phyloP scores from a whole-genome alignment of 805 yeast species.

The Tetrapisispora taiwanensis region DNA sequence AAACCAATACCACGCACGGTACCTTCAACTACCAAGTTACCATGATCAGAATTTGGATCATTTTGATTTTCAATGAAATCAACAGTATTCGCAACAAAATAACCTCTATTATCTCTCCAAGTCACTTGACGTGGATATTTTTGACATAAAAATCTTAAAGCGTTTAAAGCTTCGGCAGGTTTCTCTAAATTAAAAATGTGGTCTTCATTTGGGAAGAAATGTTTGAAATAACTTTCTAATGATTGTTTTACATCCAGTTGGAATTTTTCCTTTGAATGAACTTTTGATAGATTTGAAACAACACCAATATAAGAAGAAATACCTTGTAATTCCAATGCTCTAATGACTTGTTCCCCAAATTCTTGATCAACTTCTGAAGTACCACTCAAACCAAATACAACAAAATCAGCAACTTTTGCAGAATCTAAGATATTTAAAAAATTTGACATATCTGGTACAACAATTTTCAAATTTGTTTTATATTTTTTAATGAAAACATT shows the following conservation, averaged over 20 bases:
- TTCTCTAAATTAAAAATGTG: constrained; percentile 63
- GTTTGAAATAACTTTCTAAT: constrained; percentile 53
- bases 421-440: constrained; percentile 70
- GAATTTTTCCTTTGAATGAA: constrained; percentile 63
- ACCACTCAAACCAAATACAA: constrained; percentile 83
- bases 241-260: constrained; percentile 63
- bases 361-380: constrained; percentile 66
- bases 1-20: constrained; percentile 81
- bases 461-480: constrained; percentile 59
- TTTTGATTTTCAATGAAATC: constrained; percentile 20
- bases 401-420: constrained; percentile 81
- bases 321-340: constrained; percentile 89
- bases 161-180: constrained; percentile 58
- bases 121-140: constrained; percentile 73
- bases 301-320: constrained; percentile 73
- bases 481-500: constrained; percentile 51
- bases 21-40: constrained; percentile 59
- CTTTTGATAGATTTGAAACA: constrained; percentile 57
- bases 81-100: constrained; percentile 63
- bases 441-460: constrained; percentile 61
- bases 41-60: constrained; percentile 14
- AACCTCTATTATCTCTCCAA: constrained; percentile 94
- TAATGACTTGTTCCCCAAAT: constrained; percentile 79
- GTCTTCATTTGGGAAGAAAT: constrained; percentile 74
- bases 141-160: constrained; percentile 70